Percentiles rank a stretch among this genome's conserved stretches.
Conservation (phyloP, 2,329 filamentous ascomycete species). For the Clarireedia hainanense region DNA sequence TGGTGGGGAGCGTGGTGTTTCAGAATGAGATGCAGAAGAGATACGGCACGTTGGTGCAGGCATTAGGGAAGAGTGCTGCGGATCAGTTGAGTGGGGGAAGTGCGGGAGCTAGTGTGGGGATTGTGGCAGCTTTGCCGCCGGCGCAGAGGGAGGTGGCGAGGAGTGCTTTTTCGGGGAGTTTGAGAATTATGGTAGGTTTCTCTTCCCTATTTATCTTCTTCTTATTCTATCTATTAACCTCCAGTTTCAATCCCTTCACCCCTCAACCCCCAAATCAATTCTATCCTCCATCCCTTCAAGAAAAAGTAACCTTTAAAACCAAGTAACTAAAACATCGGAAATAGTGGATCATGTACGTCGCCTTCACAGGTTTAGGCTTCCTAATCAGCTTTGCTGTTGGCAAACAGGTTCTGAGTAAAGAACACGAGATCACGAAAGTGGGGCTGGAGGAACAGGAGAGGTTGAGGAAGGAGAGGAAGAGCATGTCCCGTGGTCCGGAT, state of each 20-base stretch:
- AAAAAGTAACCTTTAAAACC: background rate
- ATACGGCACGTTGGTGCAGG: conserved; percentile 12
- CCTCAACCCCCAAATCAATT: background rate
- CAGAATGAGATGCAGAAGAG: conserved; percentile 36
- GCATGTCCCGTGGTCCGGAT: conserved; percentile 9
- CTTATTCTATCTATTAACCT: background rate
- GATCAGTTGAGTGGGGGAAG: conserved; percentile 20
- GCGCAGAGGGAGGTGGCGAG: conserved; percentile 18
- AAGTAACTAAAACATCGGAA: background rate
- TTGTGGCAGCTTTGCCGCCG: conserved; percentile 19
- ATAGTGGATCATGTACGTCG: conserved; percentile 26
- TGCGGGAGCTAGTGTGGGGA: conserved; percentile 24
- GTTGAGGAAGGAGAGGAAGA: conserved; percentile 15
- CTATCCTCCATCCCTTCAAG: background rate
- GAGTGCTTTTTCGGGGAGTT: conserved; percentile 18
- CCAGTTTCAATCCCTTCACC: background rate
- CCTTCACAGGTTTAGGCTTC: conserved; percentile 29
- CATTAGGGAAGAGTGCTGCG: conserved; percentile 20
- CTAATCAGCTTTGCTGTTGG: conserved; percentile 37
- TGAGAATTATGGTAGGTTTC: conserved; percentile 21
- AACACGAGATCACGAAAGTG: conserved; percentile 45
- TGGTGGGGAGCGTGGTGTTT: conserved; percentile 43
- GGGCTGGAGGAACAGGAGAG: conserved; percentile 29
- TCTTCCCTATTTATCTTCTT: background rate
- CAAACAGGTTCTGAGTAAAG: conserved; percentile 37